Evolutionary conservation across 1,284 basidiomycete species (phyloP).

Genomic region (Pyrrhoderma lamaoense): DNA sequence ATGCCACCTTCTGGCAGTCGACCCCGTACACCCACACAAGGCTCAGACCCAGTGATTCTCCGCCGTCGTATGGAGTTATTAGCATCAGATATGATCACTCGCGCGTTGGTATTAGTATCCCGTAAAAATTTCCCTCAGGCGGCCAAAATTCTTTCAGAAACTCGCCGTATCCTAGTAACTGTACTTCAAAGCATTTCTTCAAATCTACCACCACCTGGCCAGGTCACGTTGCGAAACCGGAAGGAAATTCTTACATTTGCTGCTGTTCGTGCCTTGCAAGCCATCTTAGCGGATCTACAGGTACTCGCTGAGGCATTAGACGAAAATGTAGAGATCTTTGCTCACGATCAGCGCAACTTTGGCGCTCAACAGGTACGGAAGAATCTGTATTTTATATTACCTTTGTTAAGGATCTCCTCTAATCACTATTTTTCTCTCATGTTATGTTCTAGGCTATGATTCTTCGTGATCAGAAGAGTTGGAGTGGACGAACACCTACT

Average conservation of each 20-base stretch:
- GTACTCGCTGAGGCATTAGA: constrained; percentile 78
- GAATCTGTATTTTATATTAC: not conserved
- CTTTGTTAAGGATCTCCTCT: too few species aligned
- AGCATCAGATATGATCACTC: constrained; percentile 90
- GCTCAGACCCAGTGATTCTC: constrained; percentile 78
- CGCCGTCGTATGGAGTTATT: constrained; percentile 91
- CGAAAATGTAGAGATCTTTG: constrained; percentile 85
- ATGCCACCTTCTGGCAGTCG: constrained; percentile 46
- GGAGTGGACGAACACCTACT: constrained; percentile 81
- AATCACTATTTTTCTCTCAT: constrained; percentile 17
- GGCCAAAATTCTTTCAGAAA: constrained; percentile 81
- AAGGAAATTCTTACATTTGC: constrained; percentile 66
- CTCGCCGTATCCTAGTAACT: constrained; percentile 78
- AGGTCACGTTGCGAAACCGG: constrained; percentile 50
- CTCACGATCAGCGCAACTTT: constrained; percentile 84
- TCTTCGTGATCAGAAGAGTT: constrained; percentile 85
- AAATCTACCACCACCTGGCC: constrained; percentile 49
- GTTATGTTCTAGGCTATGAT: constrained; percentile 69
- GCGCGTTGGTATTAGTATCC: constrained; percentile 82
- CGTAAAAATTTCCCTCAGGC: constrained; percentile 83
- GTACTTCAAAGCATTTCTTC: constrained; percentile 76
- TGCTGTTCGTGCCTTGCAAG: constrained; percentile 72
- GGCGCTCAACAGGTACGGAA: constrained; percentile 81
- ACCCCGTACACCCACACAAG: constrained; percentile 39
- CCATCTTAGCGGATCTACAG: constrained; percentile 81